Base-by-base conservation (phyloP, 2,329 filamentous ascomycete genomes). In the Neobulgaria alba region DNA sequence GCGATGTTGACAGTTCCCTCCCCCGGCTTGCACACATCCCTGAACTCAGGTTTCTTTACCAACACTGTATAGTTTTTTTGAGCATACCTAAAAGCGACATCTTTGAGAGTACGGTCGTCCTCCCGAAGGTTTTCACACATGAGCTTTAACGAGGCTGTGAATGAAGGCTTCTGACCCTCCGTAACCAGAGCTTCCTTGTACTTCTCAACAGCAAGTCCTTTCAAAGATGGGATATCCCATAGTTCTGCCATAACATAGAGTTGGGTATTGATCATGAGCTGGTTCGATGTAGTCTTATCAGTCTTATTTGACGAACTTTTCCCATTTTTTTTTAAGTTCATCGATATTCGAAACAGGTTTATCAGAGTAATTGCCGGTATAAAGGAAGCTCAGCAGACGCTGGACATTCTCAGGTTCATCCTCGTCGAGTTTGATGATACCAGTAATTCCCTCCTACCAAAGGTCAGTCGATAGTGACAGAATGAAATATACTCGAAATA, bases 171-270 rank as follows among this genome's bases (percentile, higher is more conserved):
- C n/a, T n/a, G n/a, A n/a, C n/a, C n/a, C n/a, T n/a, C n/a, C n/a
- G n/a, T n/a, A n/a, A n/a, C n/a, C n/a, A n/a, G n/a, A n/a, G n/a
- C n/a, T n/a, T n/a, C n/a, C n/a, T n/a, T n/a, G 49, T 29, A 51
- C 10, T 48, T 51, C 14, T 34, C 23, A 9, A 18, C 38, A 7
- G 52, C 43, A 5, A 45, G 20, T 2, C 18, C 7, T 26, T 52
- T 53, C 10, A 52, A 20, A 4, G 16, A 33, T 5, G 41, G 41
- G 1, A 55, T 42, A n/a, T 47, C 43, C 10, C 46, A 52, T 21
- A 47, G 44, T 10, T 53, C 50, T 3, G 46, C 51, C 3, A 50
- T 43, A 10, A 48, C 41, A 26, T 49, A 55, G n/a, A 51, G 37
- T 8, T 45, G 45, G 3, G 39, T 37, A 26, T 51, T 48, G 29